phyloP scores from a whole-genome alignment of 2,329 filamentous ascomycete genomes.

The Aspergillus niger region DNA sequence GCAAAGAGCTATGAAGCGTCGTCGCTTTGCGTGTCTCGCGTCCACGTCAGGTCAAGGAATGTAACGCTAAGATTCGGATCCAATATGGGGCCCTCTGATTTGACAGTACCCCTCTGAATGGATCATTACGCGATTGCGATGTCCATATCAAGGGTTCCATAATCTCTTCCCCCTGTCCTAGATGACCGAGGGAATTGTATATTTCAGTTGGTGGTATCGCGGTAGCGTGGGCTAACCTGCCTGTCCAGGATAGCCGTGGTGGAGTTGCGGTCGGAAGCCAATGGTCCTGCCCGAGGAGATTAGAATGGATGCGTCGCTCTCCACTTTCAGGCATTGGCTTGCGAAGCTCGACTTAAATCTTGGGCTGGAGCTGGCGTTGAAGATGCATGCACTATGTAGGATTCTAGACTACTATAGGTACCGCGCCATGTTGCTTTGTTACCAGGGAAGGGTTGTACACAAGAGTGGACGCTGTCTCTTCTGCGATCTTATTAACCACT shows the following conservation, averaged over 20 bases:
- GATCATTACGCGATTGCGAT: slow-evolving; percentile 4
- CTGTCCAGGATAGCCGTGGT: slow-evolving; percentile 8
- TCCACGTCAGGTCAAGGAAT: not conserved
- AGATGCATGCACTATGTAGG: not conserved
- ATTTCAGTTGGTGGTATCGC: slow-evolving; percentile 4
- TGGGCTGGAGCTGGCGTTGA: not conserved
- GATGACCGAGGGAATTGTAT: not conserved
- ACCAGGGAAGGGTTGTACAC: not conserved
- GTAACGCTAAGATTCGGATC: not conserved
- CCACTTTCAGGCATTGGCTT: slow-evolving; percentile 8
- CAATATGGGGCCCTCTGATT: not conserved
- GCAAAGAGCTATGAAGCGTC: not conserved
- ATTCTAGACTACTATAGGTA: not conserved
- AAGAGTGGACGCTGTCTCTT: not conserved
- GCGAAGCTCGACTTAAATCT: slow-evolving; percentile 1
- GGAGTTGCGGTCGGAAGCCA: slow-evolving; percentile 6
- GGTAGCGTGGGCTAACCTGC: slow-evolving; percentile 1
- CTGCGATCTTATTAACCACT: not conserved
- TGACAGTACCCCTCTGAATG: not conserved
- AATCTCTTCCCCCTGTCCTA: not conserved
- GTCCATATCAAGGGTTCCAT: slow-evolving; percentile 2
- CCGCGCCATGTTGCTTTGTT: not conserved
- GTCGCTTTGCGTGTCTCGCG: not conserved
- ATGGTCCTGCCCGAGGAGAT: slow-evolving; percentile 6
- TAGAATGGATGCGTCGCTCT: not conserved